A percentile compares a stretch with the other conserved stretches of the same genome.
Conservation (phyloP, 2,329 filamentous ascomycete species). For the Ophiostoma angusticollis region DNA sequence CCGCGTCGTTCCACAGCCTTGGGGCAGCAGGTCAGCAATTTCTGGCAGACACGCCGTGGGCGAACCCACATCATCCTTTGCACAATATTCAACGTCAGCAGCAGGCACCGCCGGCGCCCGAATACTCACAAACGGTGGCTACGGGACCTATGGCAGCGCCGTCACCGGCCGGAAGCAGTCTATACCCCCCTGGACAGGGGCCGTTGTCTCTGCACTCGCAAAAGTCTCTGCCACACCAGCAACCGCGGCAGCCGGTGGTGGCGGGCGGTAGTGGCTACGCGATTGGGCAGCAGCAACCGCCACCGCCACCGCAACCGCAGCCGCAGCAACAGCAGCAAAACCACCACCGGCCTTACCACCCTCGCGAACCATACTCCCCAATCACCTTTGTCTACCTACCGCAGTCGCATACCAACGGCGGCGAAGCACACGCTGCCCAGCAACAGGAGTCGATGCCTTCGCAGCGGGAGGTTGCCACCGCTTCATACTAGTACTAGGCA, state of each 20-base stretch:
- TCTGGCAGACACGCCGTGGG: slow-evolving; percentile 82
- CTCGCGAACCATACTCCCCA: too few species aligned
- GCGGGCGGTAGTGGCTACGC: background rate
- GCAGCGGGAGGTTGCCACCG: slow-evolving; percentile 2
- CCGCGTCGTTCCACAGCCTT: slow-evolving; percentile 32
- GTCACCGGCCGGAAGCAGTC: background rate
- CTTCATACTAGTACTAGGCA: background rate
- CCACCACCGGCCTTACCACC: too few species aligned
- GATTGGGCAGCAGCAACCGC: background rate
- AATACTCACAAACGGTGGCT: background rate
- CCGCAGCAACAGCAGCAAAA: background rate
- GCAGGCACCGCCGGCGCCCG: slow-evolving; percentile 3
- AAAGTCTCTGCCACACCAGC: background rate
- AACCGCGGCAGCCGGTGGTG: slow-evolving; percentile 1
- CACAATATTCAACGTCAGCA: slow-evolving; percentile 9
- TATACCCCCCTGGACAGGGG: slow-evolving; percentile 2
- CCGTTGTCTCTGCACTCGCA: background rate
- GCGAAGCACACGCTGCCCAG: background rate
- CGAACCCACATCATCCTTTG: slow-evolving; percentile 70
- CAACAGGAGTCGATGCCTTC: background rate
- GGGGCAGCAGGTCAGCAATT: slow-evolving; percentile 72
- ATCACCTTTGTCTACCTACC: too few species aligned
- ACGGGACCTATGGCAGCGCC: too few species aligned
- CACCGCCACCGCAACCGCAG: too few species aligned
- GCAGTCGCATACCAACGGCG: too few species aligned